Evolutionary conservation across 495 filamentous ascomycete genomes (phyloP), one percentile per base, ranked within the genome.

Genomic region (Evernia prunastri): DNA sequence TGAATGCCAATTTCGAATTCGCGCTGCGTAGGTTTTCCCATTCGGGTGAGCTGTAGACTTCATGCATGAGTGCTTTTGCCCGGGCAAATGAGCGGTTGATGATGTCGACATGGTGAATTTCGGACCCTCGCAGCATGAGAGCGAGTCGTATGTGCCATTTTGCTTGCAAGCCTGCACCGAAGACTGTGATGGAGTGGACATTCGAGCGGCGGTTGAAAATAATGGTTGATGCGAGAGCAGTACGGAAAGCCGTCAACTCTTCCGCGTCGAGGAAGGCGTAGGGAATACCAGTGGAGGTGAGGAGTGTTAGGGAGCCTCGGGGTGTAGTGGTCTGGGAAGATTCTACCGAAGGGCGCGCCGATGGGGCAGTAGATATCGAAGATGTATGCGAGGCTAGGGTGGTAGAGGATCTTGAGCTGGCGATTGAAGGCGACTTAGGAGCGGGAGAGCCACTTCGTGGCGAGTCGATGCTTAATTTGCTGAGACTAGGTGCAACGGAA

Each of bases 141-240:
- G 90, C 84, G 17, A 96, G 81, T 0, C 91, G 89, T 59, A 92
- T 84, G 73, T 96, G 92, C 93, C 93, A 98, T 74, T 90, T 91
- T 15, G 94, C 94, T 75, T 96, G 92, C 66, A 86, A 84, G 29
- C 93, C 93, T 17, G 88, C 85, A n/a, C 93, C 94, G 72, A 98
- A 97, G 58, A 96, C 87, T 35, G 86, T 82, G 4, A 96, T 66
- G 15, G 86, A 90, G 67, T 86, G 84, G 36, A 93, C 84, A 56
- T 80, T 76, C 49, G 80, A 75, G 58, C 94, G 89, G 67, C 84
- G 86, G 58, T 79, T 82, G 56, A 97, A 82, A 0, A 96, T 79
- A 71, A 90, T 84, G 27, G 87, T 82, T 3, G 89, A 86, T 0
- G 88, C 87, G 39, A 97, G 82, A 1, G 94, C 93, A 4, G 94